Evolutionary conservation across 176 grass and related monocot genomes (phyloP).

Genomic region (Chloris gayana): DNA sequence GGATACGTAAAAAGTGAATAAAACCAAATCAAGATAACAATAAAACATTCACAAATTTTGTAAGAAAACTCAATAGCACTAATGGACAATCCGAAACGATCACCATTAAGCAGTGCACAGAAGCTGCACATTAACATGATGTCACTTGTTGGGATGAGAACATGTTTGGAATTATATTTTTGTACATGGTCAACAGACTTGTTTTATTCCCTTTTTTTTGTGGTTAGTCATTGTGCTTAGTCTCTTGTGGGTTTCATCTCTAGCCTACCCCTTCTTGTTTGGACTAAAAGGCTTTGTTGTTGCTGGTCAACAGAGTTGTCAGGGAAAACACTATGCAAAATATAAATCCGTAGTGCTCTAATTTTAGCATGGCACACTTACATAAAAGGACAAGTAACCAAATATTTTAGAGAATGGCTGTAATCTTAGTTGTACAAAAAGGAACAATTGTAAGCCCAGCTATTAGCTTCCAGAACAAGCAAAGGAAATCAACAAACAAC

Average conservation of each 20-base stretch:
- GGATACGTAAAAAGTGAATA: background rate
- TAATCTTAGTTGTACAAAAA: slow-evolving; percentile 1
- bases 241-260: too few relatives aligned
- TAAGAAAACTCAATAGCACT: slow-evolving; percentile 6
- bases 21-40: background rate
- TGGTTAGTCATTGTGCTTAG: too few relatives aligned
- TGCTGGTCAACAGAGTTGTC: slow-evolving; percentile 6
- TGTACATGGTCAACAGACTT: slow-evolving; percentile 2
- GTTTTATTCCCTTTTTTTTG: too few relatives aligned
- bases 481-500: slow-evolving; percentile 1
- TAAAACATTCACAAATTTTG: slow-evolving; percentile 20
- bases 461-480: background rate
- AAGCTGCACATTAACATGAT: background rate
- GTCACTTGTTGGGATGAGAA: background rate
- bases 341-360: slow-evolving; percentile 6
- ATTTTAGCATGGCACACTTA: background rate
- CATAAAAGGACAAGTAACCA: background rate
- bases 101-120: slow-evolving; percentile 6
- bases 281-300: too few relatives aligned
- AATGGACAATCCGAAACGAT: slow-evolving; percentile 15
- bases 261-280: too few relatives aligned
- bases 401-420: background rate
- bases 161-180: slow-evolving; percentile 11
- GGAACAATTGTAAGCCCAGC: background rate
- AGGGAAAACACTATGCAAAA: background rate